A percentile compares a stretch with the other conserved stretches of the same genome.
phyloP scores from a whole-genome alignment of 352 stramenopile genomes.

The Phytophthora nicotianae region DNA sequence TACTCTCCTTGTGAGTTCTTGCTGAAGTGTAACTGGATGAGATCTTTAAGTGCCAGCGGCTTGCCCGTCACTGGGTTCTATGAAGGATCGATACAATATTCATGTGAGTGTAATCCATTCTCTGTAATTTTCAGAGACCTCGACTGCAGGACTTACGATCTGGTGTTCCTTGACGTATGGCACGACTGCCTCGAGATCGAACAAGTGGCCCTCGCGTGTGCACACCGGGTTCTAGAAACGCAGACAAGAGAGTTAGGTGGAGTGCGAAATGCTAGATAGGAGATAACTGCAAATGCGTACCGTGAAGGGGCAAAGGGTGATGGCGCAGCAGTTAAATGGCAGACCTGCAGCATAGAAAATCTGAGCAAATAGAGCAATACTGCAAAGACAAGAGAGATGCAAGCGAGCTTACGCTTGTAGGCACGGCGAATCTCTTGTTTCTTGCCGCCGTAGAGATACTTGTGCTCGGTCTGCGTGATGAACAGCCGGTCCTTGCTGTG shows the following conservation, averaged over 20 bases:
- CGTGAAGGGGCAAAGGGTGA: constrained; percentile 92
- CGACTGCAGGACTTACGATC: constrained; percentile 58
- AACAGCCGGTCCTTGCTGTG: constrained; percentile 91
- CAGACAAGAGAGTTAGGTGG: background rate
- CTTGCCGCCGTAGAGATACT: constrained; percentile 93
- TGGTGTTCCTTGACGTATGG: constrained; percentile 96
- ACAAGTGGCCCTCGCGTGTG: constrained; percentile 95
- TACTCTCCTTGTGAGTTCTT: constrained; percentile 82
- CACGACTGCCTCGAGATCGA: constrained; percentile 96
- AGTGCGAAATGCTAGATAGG: background rate
- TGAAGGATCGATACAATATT: background rate
- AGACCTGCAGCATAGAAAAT: constrained; percentile 58
- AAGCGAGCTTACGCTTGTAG: constrained; percentile 63
- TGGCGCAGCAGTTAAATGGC: constrained; percentile 98
- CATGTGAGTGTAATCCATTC: background rate
- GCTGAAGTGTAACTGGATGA: constrained; percentile 91
- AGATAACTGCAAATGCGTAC: constrained; percentile 29
- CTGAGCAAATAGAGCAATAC: constrained; percentile 3
- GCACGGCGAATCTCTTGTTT: constrained; percentile 82
- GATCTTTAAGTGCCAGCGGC: constrained; percentile 90
- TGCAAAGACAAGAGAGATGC: background rate
- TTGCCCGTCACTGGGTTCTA: constrained; percentile 96
- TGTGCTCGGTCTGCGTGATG: constrained; percentile 92
- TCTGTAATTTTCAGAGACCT: background rate
- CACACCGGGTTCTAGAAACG: constrained; percentile 91